phyloP scores from a whole-genome alignment of 140 eudicot genomes.

The Senecio squalidus region DNA sequence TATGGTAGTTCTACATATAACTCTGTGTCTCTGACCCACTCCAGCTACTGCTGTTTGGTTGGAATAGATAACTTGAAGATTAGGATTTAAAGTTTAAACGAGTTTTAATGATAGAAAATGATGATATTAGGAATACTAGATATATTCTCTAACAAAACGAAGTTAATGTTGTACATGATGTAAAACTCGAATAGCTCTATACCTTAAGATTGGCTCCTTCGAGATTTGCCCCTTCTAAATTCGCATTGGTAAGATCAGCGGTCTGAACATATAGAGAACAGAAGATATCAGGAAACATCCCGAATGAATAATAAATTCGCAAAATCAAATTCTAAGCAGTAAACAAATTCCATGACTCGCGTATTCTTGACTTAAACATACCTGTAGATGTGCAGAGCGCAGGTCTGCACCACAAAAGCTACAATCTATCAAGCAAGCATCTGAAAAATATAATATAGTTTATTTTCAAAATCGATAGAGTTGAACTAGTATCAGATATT shows the following conservation, averaged over 20 bases:
- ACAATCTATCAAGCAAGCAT: constrained; percentile 87
- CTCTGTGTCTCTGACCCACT: too few species aligned
- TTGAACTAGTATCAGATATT: too few species aligned
- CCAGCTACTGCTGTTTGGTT: too few species aligned
- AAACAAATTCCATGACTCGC: too few species aligned
- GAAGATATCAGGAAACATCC: background rate
- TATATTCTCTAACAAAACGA: background rate
- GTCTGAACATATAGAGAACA: constrained; percentile 38
- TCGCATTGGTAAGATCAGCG: constrained; percentile 96
- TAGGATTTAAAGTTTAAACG: background rate
- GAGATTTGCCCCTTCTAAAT: constrained; percentile 93
- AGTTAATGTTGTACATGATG: background rate
- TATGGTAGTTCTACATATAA: too few species aligned
- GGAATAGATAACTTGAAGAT: too few species aligned
- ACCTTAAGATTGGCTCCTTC: constrained; percentile 99
- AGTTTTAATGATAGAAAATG: background rate
- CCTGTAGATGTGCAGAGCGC: constrained; percentile 94
- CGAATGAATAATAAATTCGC: background rate
- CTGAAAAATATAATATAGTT: constrained; percentile 34
- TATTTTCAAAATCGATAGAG: background rate
- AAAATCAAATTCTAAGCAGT: too few species aligned
- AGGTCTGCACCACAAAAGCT: constrained; percentile 96
- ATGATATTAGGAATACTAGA: background rate
- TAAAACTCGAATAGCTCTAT: constrained; percentile 8
- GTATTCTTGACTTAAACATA: constrained; percentile 22